Evolutionary conservation across 345 rosid genomes (phyloP).

Genomic region (Lumnitzera littorea): DNA sequence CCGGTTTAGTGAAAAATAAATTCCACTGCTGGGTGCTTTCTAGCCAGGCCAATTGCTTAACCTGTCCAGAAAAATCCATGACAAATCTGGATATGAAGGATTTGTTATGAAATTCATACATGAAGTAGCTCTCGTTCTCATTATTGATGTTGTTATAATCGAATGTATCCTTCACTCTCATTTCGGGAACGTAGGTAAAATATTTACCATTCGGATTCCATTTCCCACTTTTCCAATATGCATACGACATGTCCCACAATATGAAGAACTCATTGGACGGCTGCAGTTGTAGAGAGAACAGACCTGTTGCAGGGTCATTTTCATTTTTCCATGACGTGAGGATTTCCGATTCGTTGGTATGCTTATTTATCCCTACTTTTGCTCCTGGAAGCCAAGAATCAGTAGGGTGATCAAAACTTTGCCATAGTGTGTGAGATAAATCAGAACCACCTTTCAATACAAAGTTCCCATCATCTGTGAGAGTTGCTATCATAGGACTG

Average conservation of each 20-base stretch:
- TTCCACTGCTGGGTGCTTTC: conserved; percentile 7
- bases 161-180: rapidly evolving
- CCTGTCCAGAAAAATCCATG: conserved; percentile 10
- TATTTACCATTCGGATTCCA: not conserved
- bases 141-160: not conserved
- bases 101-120: not conserved
- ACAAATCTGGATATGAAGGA: conserved; percentile 1
- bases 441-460: not conserved
- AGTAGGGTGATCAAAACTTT: conserved; percentile 8
- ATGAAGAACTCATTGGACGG: not conserved
- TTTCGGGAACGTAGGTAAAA: not conserved
- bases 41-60: conserved; percentile 11
- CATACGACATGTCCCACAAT: not conserved
- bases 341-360: not conserved
- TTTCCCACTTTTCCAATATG: not conserved
- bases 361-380: not conserved
- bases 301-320: conserved; percentile 1
- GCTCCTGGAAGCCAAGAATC: conserved; percentile 1
- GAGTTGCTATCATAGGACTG: not conserved
- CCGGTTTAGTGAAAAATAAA: conserved; percentile 17
- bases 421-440: not conserved
- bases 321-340: not conserved
- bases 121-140: conserved; percentile 1
- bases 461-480: conserved; percentile 10
- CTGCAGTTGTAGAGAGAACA: not conserved